Base-by-base conservation (phyloP, 2,329 filamentous ascomycete species). In the Aspergillus pseudotamarii region DNA sequence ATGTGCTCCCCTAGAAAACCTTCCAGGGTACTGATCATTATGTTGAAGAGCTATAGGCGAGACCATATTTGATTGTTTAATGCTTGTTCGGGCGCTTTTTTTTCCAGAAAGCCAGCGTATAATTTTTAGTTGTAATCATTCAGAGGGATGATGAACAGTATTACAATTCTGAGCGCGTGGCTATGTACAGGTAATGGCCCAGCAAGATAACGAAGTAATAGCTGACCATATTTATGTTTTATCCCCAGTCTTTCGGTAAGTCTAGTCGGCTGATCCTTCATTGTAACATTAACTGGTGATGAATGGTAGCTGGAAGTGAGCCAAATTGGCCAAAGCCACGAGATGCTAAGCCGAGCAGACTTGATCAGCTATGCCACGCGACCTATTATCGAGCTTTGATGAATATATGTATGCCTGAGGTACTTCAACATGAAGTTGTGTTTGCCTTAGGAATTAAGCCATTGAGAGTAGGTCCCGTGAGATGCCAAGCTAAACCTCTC, bases 401-500 rank as follows among this genome's bases (percentile, higher is more conserved):
- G 38, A 41, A 28, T 16, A 2, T 6, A 48, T 26, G 3, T 6
- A 48, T 28, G 23, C 45, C 45, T 12, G 45, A 48, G 23, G 45
- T 48, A 26, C 21, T n/a, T 23, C 23, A 23, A 19, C 16, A 41
- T 41, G 38, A 19, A 41, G 14, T 8, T 19, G 46, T 30, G 46
- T 50, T 30, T 50, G 46, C 23, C 46, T 50, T 14, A 30, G 45
- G 56, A 48, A 48, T 43, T n/a, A 34, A 28, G 9, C 21, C 34
- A 2, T 21, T n/a, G 12, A 53, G n/a, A 46, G 66, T 69, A 63
- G 67, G 64, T 70, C 68, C 60, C 61, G 64, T 67, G 61, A 64
- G 61, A 63, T 48, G 38, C 57, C 30, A 16, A 32, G 16, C 10
- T 32, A 30, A 16, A 46, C 45, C 23, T 26, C 23, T 26, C 8